These are phyloP conservation scores for Raffaelea arxii DNA, from an alignment of 2,329 filamentous ascomycete species.

Conservation along the genomic window DNA sequence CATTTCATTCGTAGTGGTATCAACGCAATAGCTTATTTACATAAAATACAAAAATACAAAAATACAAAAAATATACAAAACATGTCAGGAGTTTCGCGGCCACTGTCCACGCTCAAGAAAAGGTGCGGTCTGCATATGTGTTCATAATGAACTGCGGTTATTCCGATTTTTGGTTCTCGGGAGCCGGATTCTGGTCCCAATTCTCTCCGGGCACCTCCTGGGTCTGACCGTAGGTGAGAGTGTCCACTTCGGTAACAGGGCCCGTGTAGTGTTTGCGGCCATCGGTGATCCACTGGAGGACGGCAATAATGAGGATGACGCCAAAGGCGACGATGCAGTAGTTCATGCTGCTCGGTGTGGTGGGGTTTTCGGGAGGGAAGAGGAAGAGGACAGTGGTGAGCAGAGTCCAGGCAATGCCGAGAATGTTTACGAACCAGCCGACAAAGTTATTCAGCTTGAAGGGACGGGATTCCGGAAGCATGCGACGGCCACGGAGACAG, in stretches of 20 bases:
- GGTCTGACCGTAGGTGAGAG: conserved; percentile 1
- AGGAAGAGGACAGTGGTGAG: conserved; percentile 69
- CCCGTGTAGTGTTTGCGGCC: conserved; percentile 38
- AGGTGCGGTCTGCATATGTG: no score
- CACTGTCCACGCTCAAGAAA: no score
- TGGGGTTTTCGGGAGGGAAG: conserved; percentile 59
- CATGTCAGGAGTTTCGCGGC: no score
- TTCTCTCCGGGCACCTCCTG: not conserved
- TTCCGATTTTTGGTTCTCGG: not conserved
- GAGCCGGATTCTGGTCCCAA: not conserved
- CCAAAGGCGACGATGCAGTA: conserved; percentile 40
- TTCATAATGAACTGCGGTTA: no score
- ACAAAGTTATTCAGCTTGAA: conserved; percentile 25
- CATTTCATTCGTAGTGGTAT: no score
- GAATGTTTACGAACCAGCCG: conserved; percentile 24
- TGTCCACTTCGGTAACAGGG: conserved; percentile 15
- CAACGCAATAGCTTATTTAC: no score
- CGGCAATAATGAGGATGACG: conserved; percentile 34
- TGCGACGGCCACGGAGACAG: conserved; percentile 52
- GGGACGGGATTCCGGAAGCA: conserved; percentile 43
- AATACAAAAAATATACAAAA: no score
- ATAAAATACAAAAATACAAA: no score
- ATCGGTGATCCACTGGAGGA: conserved; percentile 35
- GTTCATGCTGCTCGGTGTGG: conserved; percentile 60
- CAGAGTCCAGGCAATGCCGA: conserved; percentile 55